These are phyloP conservation scores for Cydonia oblonga DNA, from an alignment of 331 rosid genomes.

Conservation along the genomic window DNA sequence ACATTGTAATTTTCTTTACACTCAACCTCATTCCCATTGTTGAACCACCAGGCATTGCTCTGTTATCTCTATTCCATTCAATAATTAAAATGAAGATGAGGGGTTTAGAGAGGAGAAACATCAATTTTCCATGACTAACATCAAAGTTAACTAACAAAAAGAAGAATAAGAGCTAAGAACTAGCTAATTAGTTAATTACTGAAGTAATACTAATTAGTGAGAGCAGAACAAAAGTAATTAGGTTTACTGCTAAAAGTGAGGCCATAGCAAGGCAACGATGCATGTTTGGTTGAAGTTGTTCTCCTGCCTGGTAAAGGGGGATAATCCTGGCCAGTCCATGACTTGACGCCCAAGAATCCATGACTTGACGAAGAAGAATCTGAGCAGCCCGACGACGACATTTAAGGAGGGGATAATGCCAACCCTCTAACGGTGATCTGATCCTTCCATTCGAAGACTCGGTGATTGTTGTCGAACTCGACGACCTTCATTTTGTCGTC, in stretches of 20 bases:
- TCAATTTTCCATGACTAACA: neutral
- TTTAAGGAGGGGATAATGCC: neutral
- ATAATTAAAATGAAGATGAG: no score
- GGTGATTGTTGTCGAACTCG: conserved; percentile 8
- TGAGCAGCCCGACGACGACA: conserved; percentile 48
- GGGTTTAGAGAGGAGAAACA: neutral
- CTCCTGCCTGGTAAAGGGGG: conserved; percentile 75
- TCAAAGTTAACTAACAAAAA: no score
- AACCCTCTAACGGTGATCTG: conserved; percentile 74
- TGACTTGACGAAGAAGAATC: conserved; percentile 60
- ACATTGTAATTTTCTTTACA: no score
- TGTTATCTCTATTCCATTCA: no score
- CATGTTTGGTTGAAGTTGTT: conserved; percentile 92
- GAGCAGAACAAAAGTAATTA: neutral
- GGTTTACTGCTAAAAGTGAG: conserved; percentile 68
- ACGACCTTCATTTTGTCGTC: neutral
- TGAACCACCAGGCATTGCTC: no score
- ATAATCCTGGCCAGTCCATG: conserved; percentile 45
- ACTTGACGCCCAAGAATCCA: conserved; percentile 27
- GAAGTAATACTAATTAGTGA: neutral
- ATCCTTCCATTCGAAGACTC: conserved; percentile 67
- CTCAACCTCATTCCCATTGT: no score
- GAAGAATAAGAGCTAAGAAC: no score
- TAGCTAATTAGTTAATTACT: no score
- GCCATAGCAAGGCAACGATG: conserved; percentile 90